Percentiles rank a stretch among this genome's conserved stretches.
These are phyloP conservation scores for Claviceps sp. DNA, from an alignment of 2,329 filamentous ascomycete species.

Conservation along the genomic window DNA sequence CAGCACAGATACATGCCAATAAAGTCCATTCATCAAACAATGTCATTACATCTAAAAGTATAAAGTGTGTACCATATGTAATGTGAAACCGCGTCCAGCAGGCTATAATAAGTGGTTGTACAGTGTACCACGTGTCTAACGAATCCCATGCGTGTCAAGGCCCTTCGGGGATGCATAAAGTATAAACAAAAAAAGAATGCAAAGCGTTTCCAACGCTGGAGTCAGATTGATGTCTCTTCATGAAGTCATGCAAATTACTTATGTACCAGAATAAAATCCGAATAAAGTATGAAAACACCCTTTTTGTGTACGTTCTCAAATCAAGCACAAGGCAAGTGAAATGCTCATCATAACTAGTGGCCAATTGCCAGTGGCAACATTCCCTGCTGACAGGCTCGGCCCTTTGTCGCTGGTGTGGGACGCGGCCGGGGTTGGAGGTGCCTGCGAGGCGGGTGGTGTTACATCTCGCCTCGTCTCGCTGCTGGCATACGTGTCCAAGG, in stretches of 20 bases:
- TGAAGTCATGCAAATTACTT: background rate
- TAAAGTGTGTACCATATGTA: no score
- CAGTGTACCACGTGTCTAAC: no score
- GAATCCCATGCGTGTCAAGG: no score
- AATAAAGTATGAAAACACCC: background rate
- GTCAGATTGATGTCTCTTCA: background rate
- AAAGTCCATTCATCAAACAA: no score
- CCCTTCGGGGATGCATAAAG: no score
- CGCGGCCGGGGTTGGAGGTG: no score
- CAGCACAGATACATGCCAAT: no score
- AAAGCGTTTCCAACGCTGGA: background rate
- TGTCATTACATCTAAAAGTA: no score
- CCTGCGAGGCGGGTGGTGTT: background rate
- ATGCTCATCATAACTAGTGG: background rate
- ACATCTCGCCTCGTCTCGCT: constrained; percentile 3
- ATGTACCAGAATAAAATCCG: background rate
- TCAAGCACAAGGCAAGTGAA: background rate
- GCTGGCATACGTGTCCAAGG: constrained; percentile 8
- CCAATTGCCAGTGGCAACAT: background rate
- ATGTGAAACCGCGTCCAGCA: no score
- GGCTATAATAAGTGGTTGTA: no score
- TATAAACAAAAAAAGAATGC: no score
- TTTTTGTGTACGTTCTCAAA: background rate
- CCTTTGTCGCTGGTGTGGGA: no score
- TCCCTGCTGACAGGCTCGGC: background rate